Conservation (phyloP, 768 basidiomycete species). For the Suillus fuscotomentosus region DNA sequence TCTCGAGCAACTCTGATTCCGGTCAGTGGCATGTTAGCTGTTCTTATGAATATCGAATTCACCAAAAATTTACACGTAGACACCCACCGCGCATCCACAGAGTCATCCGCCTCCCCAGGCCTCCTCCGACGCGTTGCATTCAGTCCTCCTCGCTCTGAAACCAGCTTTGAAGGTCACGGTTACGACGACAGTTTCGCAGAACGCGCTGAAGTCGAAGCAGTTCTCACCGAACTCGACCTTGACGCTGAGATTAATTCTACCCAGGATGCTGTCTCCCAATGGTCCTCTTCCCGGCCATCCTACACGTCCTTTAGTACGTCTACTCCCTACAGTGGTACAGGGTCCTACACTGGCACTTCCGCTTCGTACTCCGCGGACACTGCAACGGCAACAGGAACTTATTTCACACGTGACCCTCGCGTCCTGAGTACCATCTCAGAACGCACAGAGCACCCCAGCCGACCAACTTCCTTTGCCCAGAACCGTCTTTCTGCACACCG, state of each 20-base stretch:
- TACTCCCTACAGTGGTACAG: constrained; percentile 31
- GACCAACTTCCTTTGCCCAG: constrained; percentile 44
- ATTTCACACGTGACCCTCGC: constrained; percentile 41
- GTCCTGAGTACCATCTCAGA: constrained; percentile 77
- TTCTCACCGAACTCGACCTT: constrained; percentile 64
- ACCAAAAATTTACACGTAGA: constrained; percentile 30
- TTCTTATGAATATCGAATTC: background rate
- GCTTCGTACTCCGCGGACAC: constrained; percentile 27
- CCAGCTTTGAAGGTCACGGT: constrained; percentile 13
- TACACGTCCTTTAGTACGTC: constrained; percentile 1
- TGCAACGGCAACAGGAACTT: constrained; percentile 29
- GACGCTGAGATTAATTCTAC: constrained; percentile 68
- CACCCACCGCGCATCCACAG: constrained; percentile 47
- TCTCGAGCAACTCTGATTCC: constrained; percentile 51
- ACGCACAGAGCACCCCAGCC: constrained; percentile 66
- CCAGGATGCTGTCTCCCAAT: constrained; percentile 63
- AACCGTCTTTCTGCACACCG: constrained; percentile 5
- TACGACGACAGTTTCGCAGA: constrained; percentile 30
- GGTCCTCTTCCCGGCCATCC: constrained; percentile 44
- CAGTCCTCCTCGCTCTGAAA: constrained; percentile 9
- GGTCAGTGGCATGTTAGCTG: constrained; percentile 35
- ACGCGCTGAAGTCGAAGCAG: constrained; percentile 60
- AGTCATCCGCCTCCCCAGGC: constrained; percentile 15
- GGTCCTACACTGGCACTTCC: constrained; percentile 31
- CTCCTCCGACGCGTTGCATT: constrained; percentile 12